Percentiles rank a stretch among this genome's conserved stretches.
Evolutionary conservation across 805 yeast species (phyloP).

Genomic region (Groenewaldozyma salmanticensis): DNA sequence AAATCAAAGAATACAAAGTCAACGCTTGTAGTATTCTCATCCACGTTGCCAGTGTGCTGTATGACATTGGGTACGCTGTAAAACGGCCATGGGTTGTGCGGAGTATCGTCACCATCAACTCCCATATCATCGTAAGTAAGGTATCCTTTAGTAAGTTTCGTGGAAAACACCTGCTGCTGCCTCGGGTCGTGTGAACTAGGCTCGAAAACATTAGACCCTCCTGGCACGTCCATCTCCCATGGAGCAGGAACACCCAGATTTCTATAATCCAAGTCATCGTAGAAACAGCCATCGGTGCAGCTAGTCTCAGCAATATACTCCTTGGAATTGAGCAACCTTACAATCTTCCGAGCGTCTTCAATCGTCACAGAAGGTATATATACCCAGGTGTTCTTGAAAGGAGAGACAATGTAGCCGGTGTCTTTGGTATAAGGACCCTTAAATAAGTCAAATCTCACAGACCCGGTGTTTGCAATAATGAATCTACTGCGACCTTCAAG

Average conservation of each 20-base stretch:
- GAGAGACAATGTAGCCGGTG: constrained; percentile 73
- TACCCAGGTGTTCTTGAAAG: constrained; percentile 76
- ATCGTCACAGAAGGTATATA: constrained; percentile 50
- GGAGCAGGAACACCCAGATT: constrained; percentile 16
- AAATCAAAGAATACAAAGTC: constrained; percentile 78
- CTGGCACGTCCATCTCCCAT: background rate
- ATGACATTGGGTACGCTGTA: constrained; percentile 75
- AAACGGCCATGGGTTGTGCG: constrained; percentile 48
- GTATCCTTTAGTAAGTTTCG: constrained; percentile 45
- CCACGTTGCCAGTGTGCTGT: constrained; percentile 33
- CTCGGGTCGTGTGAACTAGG: constrained; percentile 1
- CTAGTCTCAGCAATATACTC: constrained; percentile 31
- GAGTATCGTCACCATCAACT: constrained; percentile 71
- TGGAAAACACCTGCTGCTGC: constrained; percentile 7
- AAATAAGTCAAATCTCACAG: constrained; percentile 77
- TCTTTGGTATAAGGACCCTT: constrained; percentile 77
- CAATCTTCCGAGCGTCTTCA: constrained; percentile 43
- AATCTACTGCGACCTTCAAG: constrained; percentile 34
- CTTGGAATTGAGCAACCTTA: constrained; percentile 47
- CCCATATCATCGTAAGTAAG: constrained; percentile 82
- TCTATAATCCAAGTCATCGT: constrained; percentile 8
- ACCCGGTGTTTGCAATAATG: constrained; percentile 74
- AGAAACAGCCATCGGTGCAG: background rate
- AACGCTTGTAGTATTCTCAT: constrained; percentile 29
- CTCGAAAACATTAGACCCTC: background rate